Conservation (phyloP, 176 grass and related monocot species). For the Phoenix roebelenii region DNA sequence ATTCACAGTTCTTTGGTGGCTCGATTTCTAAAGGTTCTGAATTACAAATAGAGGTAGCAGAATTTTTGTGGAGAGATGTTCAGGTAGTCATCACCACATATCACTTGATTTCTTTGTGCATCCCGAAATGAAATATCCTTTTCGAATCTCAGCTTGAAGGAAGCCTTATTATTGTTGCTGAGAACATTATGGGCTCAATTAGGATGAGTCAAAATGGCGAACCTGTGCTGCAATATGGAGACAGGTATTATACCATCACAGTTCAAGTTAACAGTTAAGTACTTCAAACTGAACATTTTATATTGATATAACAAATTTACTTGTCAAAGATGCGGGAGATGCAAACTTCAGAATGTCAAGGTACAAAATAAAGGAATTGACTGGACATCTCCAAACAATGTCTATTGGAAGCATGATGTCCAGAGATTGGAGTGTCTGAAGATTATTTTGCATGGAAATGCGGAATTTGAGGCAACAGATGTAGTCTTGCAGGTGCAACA, state of each 20-base stretch:
- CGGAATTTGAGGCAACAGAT: constrained; percentile 87
- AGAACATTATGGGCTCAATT: constrained; percentile 80
- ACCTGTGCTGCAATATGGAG: constrained; percentile 62
- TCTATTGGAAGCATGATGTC: constrained; percentile 93
- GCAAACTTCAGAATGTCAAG: constrained; percentile 60
- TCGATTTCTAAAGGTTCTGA: constrained; percentile 75
- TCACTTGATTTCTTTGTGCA: background rate
- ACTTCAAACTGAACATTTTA: background rate
- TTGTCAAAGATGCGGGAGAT: constrained; percentile 64
- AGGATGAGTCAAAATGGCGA: constrained; percentile 40
- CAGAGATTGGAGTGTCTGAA: constrained; percentile 76
- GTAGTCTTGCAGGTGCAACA: constrained; percentile 55
- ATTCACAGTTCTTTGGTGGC: constrained; percentile 61
- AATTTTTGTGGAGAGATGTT: constrained; percentile 89
- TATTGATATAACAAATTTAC: constrained; percentile 6
- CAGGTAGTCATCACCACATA: constrained; percentile 42
- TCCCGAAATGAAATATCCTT: constrained; percentile 15
- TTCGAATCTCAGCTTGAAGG: constrained; percentile 57
- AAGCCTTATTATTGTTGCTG: constrained; percentile 74
- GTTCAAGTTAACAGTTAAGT: background rate
- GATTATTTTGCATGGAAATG: constrained; percentile 88
- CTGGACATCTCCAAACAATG: constrained; percentile 68
- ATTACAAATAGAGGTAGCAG: constrained; percentile 86
- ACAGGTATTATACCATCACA: constrained; percentile 33
- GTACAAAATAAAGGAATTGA: constrained; percentile 78